phyloP scores from a whole-genome alignment of 768 basidiomycete genomes.

The Trametes coccinea region DNA sequence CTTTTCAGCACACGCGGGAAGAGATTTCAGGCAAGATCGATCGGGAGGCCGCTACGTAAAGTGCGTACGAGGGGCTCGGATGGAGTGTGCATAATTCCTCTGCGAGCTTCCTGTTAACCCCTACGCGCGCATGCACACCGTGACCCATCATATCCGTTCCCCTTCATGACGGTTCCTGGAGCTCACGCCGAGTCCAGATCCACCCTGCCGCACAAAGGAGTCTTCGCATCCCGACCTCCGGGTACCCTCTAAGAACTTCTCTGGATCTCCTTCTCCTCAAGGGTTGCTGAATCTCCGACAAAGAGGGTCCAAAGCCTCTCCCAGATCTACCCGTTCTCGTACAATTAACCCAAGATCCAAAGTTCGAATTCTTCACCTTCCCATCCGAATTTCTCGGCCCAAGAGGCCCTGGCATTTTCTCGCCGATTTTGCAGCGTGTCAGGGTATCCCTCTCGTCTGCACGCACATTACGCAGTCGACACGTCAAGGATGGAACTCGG shows the following conservation, averaged over 20 bases:
- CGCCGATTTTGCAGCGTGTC: slow-evolving; percentile 20
- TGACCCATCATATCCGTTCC: slow-evolving; percentile 18
- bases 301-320: slow-evolving; percentile 34
- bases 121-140: slow-evolving; percentile 12
- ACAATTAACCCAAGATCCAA: slow-evolving; percentile 13
- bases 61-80: slow-evolving; percentile 6
- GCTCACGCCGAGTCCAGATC: slow-evolving; percentile 21
- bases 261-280: slow-evolving; percentile 15
- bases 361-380: slow-evolving; percentile 7
- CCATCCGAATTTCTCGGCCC: slow-evolving; percentile 18
- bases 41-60: slow-evolving; percentile 17
- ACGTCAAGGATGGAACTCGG: slow-evolving; percentile 17
- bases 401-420: slow-evolving; percentile 11
- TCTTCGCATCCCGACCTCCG: slow-evolving; percentile 17
- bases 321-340: slow-evolving; percentile 20
- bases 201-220: slow-evolving; percentile 20
- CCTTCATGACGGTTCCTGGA: slow-evolving; percentile 24
- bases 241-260: slow-evolving; percentile 24
- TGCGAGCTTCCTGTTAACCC: slow-evolving; percentile 15
- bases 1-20: slow-evolving; percentile 7
- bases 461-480: slow-evolving; percentile 21
- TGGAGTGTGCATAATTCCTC: slow-evolving; percentile 15
- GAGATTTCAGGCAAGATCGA: slow-evolving; percentile 5
- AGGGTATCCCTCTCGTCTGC: slow-evolving; percentile 14
- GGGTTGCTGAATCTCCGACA: slow-evolving; percentile 25